Percentiles rank a stretch among this genome's conserved stretches.
Evolutionary conservation across 306 rosid genomes (phyloP).

Genomic region (Acmispon strigosus): DNA sequence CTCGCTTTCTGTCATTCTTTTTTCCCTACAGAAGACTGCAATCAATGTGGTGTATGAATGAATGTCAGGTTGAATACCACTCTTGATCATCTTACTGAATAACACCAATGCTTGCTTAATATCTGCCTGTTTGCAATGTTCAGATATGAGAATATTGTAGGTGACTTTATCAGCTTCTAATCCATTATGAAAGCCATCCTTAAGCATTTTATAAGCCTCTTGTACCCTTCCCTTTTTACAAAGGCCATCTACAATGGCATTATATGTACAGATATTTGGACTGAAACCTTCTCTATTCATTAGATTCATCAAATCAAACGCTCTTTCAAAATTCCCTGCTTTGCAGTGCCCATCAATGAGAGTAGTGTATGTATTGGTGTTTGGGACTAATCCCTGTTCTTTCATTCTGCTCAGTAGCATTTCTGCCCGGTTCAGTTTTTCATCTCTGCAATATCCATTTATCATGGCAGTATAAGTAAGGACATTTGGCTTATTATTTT

Average conservation of each 20-base stretch:
- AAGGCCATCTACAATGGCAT: slow-evolving; percentile 66
- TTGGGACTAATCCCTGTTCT: slow-evolving; percentile 78
- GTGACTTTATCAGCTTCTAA: slow-evolving; percentile 60
- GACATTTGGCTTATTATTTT: slow-evolving; percentile 69
- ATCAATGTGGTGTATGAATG: slow-evolving; percentile 72
- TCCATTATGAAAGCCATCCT: slow-evolving; percentile 30
- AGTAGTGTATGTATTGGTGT: slow-evolving; percentile 68
- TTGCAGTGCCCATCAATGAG: slow-evolving; percentile 75
- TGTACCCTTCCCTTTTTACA: slow-evolving; percentile 62
- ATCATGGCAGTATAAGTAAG: slow-evolving; percentile 89
- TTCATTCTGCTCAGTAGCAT: slow-evolving; percentile 79
- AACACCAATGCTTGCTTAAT: slow-evolving; percentile 51
- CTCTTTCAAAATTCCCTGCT: slow-evolving; percentile 62
- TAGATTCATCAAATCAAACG: slow-evolving; percentile 52
- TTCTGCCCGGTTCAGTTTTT: slow-evolving; percentile 71
- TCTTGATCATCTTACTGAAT: slow-evolving; percentile 74
- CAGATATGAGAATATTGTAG: slow-evolving; percentile 68
- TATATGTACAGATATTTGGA: slow-evolving; percentile 73
- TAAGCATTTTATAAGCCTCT: slow-evolving; percentile 64
- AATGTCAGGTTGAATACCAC: slow-evolving; percentile 68
- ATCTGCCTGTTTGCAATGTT: slow-evolving; percentile 62
- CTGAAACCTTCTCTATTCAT: slow-evolving; percentile 64
- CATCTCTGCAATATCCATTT: slow-evolving; percentile 70
- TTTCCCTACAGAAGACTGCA: slow-evolving; percentile 63
- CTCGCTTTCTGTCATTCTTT: slow-evolving; percentile 56